phyloP scores from a whole-genome alignment of 2,329 filamentous ascomycete genomes.

The Trichoderma sp. region DNA sequence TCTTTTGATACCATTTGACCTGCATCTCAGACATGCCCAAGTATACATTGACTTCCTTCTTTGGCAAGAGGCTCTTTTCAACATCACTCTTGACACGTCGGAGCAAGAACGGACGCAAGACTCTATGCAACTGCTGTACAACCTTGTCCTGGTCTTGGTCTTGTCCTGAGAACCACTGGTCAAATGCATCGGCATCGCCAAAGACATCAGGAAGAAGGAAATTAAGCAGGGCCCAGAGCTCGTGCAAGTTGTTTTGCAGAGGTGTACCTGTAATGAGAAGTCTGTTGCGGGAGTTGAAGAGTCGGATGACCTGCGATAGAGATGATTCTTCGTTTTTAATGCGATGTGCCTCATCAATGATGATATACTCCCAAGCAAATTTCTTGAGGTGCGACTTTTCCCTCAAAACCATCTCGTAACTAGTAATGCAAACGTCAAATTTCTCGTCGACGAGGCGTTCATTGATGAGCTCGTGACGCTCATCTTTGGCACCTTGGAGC shows the following conservation, averaged over 20 bases:
- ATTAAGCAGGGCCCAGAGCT: constrained; percentile 95
- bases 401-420: constrained; percentile 97
- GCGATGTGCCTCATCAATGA: constrained; percentile 94
- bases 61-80: constrained; percentile 94
- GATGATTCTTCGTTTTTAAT: constrained; percentile 99
- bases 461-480: constrained; percentile 83
- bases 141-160: constrained; percentile 91
- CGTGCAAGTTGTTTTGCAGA: constrained; percentile 96
- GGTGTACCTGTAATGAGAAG: constrained; percentile 95
- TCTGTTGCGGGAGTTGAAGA: constrained; percentile 94
- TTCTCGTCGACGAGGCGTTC: constrained; percentile 90
- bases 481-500: constrained; percentile 92
- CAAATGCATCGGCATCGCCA: constrained; percentile 93
- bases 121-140: constrained; percentile 91
- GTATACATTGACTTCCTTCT: constrained; percentile 96
- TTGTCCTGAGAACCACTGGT: constrained; percentile 95
- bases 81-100: constrained; percentile 97
- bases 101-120: constrained; percentile 88
- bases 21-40: constrained; percentile 99
- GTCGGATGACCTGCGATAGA: constrained; percentile 89
- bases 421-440: constrained; percentile 97
- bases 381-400: constrained; percentile 96
- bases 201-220: constrained; percentile 98
- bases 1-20: constrained; percentile 98
- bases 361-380: constrained; percentile 99